Evolutionary conservation across 192 early-diverging fungal genomes (phyloP), one percentile per base, ranked within the genome.

Genomic region (Mortierella antarctica): DNA sequence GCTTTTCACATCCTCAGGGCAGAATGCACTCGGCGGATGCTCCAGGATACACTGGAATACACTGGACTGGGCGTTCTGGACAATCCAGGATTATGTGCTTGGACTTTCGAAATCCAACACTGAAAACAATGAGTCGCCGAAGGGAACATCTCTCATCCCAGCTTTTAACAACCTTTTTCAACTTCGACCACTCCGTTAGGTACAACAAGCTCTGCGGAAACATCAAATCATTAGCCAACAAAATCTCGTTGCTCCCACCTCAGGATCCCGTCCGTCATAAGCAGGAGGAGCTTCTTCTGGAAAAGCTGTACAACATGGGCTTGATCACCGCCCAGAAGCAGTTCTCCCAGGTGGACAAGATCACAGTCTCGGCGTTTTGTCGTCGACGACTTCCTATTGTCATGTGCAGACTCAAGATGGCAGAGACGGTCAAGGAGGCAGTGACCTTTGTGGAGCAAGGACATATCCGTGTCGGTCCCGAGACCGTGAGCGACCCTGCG

Each of bases 361-460:
- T 97, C 50, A 92, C 92, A 10, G 97, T 98, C 23, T 91, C 92
- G 3, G 84, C 93, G 5, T 95, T 98, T 66, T 98, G 97, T 85
- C 85, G 93, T 55, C 90, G 96, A 53, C 84, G 97, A 41, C 75
- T 98, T 41, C 93, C 96, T 18, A 92, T 98, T 47, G 92, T 98
- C 21, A 94, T 98, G 95, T 95, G 94, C 53, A 87, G 95, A n/a
- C 77, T 96, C 42, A 95, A 95, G 83, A 98, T 98, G 97, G 91
- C 96, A 2, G 93, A 98, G 86, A 94, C 93, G 48, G 95, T 97
- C 54, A 93, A 93, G 52, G 89, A 95, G 75, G 97, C 96, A 13
- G 93, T 95, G 18, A 92, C 89, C 41, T 93, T 95, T 81, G 90
- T 98, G 39, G 95, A 97, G 85, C 96, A 98, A 74, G 97, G 97